These are phyloP conservation scores for Carpinus viminea DNA, from an alignment of 306 rosid species.

Conservation along the genomic window DNA sequence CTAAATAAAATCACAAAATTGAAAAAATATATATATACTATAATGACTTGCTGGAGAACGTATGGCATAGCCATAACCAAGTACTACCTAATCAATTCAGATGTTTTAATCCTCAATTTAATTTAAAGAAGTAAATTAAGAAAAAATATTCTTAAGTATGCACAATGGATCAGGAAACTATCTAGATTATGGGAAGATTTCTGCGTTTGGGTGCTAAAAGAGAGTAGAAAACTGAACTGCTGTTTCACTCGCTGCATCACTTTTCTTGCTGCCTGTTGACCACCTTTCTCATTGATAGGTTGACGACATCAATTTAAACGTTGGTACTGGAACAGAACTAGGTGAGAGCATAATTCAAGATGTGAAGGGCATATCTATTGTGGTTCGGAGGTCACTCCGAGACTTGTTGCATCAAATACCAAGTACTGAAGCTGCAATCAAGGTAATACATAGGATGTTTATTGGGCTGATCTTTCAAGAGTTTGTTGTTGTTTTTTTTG, in stretches of 20 bases:
- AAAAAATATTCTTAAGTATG: not conserved
- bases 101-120: not conserved
- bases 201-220: not conserved
- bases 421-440: slow-evolving; percentile 60
- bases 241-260: not conserved
- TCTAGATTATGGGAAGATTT: not conserved
- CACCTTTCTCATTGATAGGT: slow-evolving; percentile 51
- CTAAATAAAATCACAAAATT: not conserved
- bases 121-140: not conserved
- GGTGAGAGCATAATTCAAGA: slow-evolving; percentile 93
- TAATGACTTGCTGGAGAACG: no score
- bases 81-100: not conserved
- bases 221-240: not conserved
- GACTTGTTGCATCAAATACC: slow-evolving; percentile 76
- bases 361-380: slow-evolving; percentile 84
- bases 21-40: no score
- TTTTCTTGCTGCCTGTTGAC: not conserved
- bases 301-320: slow-evolving; percentile 89
- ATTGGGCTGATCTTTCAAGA: slow-evolving; percentile 18
- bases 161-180: not conserved
- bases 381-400: slow-evolving; percentile 83
- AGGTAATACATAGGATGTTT: slow-evolving; percentile 47
- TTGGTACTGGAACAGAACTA: slow-evolving; percentile 71
- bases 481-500: not conserved
- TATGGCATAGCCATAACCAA: not conserved